Evolutionary conservation across 83 land plant genomes (phyloP), one percentile per base, ranked within the genome.

Genomic region (Picea abies): DNA sequence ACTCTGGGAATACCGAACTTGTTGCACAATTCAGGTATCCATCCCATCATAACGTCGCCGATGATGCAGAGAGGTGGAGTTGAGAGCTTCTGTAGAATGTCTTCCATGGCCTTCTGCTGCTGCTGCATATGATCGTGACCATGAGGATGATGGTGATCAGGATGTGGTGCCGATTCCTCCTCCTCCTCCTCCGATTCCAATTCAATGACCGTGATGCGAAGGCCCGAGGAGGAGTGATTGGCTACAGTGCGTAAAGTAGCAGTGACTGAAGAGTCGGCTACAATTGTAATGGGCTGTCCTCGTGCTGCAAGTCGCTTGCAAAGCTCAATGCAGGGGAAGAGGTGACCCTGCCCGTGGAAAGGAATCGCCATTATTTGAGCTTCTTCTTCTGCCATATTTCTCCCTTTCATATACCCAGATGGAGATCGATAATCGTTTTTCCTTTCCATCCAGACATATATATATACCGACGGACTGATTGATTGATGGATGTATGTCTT

Each of bases 271-370:
- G 88, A 70, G 26, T 85, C 79, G 60, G 86, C 68, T 70, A 90
- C 64, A 58, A 90, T 79, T 32, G 87, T 87, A 62, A 81, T 12
- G 3, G 78, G 8, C 80, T 32, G 63, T 56, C 67, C 79, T 41
- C 84, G 86, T 68, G 82, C 35, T 16, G 88, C 87, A 39, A 90
- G 78, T 58, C 83, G 90, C 56, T 63, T 78, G 82, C 82, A 83
- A 73, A 90, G 92, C 86, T 90, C 86, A 12, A 84, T 75, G 78
- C 75, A 81, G 11, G 92, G 92, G 44, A 85, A 82, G 58, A 87
- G 69, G 82, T 90, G 92, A 81, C 92, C 92, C 56, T 88, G 86
- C 56, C 85, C 84, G 49, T 79, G 83, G 81, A 83, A 87, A 6
- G 92, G 92, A 14, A 84, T 81, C 26, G 84, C 83, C 70, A 87